A percentile compares a stretch with the other conserved stretches of the same genome.
These are phyloP conservation scores for Aspergillus diversus DNA, from an alignment of 495 filamentous ascomycete genomes.

Conservation along the genomic window DNA sequence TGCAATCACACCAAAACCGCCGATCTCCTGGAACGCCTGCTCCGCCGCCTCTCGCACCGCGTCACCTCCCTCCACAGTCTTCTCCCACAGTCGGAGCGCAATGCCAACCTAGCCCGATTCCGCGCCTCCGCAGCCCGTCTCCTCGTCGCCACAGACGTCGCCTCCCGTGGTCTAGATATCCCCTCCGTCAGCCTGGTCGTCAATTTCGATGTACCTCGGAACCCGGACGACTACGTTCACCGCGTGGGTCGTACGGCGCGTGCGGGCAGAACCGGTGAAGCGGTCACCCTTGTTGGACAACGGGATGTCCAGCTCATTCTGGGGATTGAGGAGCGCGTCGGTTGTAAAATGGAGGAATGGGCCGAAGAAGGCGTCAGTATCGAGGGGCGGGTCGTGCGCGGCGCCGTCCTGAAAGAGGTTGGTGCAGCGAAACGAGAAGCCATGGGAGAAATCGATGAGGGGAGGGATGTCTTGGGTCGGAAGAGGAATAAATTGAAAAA, in stretches of 20 bases:
- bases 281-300: constrained; percentile 89
- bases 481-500: constrained; percentile 53
- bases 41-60: constrained; percentile 83
- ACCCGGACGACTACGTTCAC: constrained; percentile 97
- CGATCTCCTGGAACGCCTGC: constrained; percentile 80
- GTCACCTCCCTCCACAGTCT: constrained; percentile 88
- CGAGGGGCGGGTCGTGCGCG: constrained; percentile 80
- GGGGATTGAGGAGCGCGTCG: constrained; percentile 84
- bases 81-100: constrained; percentile 80
- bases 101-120: constrained; percentile 86
- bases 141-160: constrained; percentile 94
- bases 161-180: constrained; percentile 94
- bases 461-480: constrained; percentile 71
- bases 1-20: constrained; percentile 91
- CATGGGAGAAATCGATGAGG: constrained; percentile 86
- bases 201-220: constrained; percentile 93
- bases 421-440: constrained; percentile 92
- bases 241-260: constrained; percentile 93
- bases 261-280: constrained; percentile 80
- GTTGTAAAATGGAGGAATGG: constrained; percentile 78
- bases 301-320: constrained; percentile 84
- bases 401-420: constrained; percentile 78
- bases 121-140: constrained; percentile 88
- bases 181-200: constrained; percentile 87
- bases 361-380: constrained; percentile 87